Evolutionary conservation across 176 grass and related monocot genomes (phyloP).

Genomic region (Puya raimondii): DNA sequence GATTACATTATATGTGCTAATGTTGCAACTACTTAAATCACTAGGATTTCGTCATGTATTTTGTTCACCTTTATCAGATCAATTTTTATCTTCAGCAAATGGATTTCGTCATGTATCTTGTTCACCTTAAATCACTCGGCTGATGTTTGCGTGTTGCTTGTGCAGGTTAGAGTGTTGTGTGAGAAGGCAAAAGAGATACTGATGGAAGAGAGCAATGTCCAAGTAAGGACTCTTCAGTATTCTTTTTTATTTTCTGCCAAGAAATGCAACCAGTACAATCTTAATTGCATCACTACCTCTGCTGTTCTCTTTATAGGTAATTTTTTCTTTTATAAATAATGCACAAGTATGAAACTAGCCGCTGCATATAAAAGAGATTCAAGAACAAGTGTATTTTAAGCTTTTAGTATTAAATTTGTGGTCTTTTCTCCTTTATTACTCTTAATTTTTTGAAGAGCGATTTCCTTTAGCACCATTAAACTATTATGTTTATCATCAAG

Average conservation of each 20-base stretch:
- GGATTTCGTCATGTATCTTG: too few species aligned
- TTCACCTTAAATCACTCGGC: too few species aligned
- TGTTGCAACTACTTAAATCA: too few species aligned
- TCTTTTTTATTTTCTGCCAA: not conserved
- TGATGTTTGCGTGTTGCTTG: not conserved
- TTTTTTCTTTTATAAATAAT: not conserved
- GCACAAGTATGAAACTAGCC: not conserved
- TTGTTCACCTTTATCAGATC: too few species aligned
- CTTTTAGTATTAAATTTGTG: not conserved
- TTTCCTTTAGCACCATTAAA: not conserved
- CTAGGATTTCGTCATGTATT: too few species aligned
- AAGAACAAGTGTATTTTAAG: not conserved
- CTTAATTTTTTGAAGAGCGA: not conserved
- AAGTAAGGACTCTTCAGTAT: constrained; percentile 33
- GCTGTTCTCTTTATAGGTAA: not conserved
- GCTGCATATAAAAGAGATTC: not conserved
- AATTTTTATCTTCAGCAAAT: too few species aligned
- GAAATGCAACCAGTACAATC: constrained; percentile 5
- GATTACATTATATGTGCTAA: too few species aligned
- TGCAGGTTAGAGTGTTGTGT: constrained; percentile 72
- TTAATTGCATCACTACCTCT: not conserved
- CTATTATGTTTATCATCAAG: not conserved
- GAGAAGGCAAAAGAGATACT: constrained; percentile 98
- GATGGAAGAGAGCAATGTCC: constrained; percentile 97
- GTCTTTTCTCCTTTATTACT: not conserved